Percentiles rank a stretch among this genome's conserved stretches.
Conservation (phyloP, 139 green algal genomes). For the Tetradesmus obliquus region DNA sequence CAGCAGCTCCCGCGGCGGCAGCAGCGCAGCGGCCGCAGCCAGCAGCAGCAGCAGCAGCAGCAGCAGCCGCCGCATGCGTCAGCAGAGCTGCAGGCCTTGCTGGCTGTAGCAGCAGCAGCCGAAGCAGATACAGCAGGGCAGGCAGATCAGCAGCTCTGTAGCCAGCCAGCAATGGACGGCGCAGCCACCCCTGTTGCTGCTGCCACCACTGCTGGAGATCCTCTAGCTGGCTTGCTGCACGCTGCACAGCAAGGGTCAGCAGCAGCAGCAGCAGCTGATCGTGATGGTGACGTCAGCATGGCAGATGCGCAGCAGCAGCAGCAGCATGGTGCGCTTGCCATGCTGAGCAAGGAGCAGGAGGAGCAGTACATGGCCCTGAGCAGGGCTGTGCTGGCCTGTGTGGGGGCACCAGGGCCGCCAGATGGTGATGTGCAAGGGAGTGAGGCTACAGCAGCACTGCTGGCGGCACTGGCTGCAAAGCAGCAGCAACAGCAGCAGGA, state of each 20-base stretch:
- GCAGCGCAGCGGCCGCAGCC: neutral
- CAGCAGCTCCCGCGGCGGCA: neutral
- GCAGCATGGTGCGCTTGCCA: neutral
- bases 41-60: conserved; percentile 14
- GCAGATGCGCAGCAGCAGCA: neutral
- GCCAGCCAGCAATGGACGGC: neutral
- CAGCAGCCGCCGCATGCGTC: neutral
- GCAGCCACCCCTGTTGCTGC: neutral
- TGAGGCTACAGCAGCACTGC: neutral
- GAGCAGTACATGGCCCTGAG: neutral
- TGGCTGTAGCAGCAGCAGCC: conserved; percentile 25
- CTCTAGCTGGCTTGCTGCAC: neutral
- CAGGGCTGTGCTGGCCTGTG: neutral
- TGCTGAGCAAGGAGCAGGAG: conserved; percentile 26
- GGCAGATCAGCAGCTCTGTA: neutral
- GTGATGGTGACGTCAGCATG: neutral
- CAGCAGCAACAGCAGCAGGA: neutral
- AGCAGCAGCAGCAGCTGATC: neutral
- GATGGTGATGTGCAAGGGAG: neutral
- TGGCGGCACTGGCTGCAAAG: neutral
- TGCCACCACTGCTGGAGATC: neutral
- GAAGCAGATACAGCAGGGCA: neutral
- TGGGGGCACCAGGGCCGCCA: neutral
- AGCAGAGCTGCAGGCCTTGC: neutral
- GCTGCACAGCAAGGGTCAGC: neutral